Evolutionary conservation across 495 filamentous ascomycete species (phyloP).

Genomic region (Tirmania nivea): DNA sequence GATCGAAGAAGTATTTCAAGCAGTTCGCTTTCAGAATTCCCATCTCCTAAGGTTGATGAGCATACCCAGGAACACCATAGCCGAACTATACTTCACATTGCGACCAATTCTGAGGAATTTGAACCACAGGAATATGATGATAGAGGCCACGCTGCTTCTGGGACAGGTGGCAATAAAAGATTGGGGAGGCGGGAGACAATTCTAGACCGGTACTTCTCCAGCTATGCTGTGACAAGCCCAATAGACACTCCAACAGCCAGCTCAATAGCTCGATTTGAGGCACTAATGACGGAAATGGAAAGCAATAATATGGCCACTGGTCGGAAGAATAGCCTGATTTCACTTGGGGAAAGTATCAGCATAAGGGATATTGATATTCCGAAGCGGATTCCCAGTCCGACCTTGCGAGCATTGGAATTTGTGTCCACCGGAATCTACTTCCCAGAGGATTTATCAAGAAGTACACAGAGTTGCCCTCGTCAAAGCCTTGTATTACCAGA

Average conservation of each 20-base stretch:
- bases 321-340: background rate
- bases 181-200: constrained; percentile 14
- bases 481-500: background rate
- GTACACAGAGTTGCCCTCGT: background rate
- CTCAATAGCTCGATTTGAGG: constrained; percentile 19
- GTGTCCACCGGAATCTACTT: constrained; percentile 13
- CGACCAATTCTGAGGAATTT: constrained; percentile 4
- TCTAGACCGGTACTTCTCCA: constrained; percentile 19
- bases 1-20: constrained; percentile 14
- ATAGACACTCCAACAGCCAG: constrained; percentile 6
- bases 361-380: constrained; percentile 5
- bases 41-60: constrained; percentile 3
- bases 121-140: background rate
- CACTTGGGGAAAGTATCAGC: background rate
- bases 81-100: constrained; percentile 6
- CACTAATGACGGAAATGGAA: constrained; percentile 14
- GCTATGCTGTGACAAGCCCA: constrained; percentile 4
- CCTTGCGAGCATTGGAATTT: constrained; percentile 16
- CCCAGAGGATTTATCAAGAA: background rate
- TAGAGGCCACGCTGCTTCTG: background rate
- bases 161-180: background rate
- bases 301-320: background rate
- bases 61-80: background rate
- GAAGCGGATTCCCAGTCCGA: constrained; percentile 15
- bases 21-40: constrained; percentile 11